Evolutionary conservation across 345 rosid species (phyloP).

Genomic region (Pistacia vera): DNA sequence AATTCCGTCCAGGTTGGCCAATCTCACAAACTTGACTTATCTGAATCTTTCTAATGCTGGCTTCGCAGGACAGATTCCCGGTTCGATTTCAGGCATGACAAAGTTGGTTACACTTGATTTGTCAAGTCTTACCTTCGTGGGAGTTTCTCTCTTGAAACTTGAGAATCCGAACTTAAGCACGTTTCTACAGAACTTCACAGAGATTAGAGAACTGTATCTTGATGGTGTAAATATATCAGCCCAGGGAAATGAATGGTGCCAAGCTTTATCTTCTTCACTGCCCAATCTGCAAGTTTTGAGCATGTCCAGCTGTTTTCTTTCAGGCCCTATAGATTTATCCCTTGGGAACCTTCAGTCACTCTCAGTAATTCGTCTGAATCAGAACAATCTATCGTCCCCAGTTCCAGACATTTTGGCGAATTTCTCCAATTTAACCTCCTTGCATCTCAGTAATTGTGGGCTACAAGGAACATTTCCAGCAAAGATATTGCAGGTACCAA

Average conservation of each 20-base stretch:
- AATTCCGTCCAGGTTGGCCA: slow-evolving; percentile 14
- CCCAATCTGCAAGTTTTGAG: slow-evolving; percentile 29
- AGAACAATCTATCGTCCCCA: slow-evolving; percentile 20
- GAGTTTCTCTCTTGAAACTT: slow-evolving; percentile 4
- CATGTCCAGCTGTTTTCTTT: slow-evolving; percentile 27
- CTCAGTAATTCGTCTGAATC: slow-evolving; percentile 17
- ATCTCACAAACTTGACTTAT: slow-evolving; percentile 12
- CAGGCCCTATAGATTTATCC: slow-evolving; percentile 33
- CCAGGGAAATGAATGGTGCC: slow-evolving; percentile 29
- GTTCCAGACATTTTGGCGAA: slow-evolving; percentile 33
- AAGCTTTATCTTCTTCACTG: slow-evolving; percentile 24
- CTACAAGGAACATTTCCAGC: slow-evolving; percentile 36
- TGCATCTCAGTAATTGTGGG: slow-evolving; percentile 21
- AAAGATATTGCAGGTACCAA: slow-evolving; percentile 20
- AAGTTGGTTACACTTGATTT: slow-evolving; percentile 40
- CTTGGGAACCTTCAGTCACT: slow-evolving; percentile 16
- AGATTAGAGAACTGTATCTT: slow-evolving; percentile 26
- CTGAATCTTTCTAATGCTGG: slow-evolving; percentile 49
- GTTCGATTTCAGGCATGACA: slow-evolving; percentile 25
- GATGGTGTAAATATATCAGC: slow-evolving; percentile 35
- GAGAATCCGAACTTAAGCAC: slow-evolving; percentile 28
- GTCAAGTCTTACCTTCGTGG: neutral
- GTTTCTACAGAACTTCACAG: slow-evolving; percentile 23
- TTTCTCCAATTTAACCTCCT: slow-evolving; percentile 15
- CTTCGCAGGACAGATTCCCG: slow-evolving; percentile 41